phyloP scores from a whole-genome alignment of 1,284 basidiomycete species.

The Rhodotorula sp. region DNA sequence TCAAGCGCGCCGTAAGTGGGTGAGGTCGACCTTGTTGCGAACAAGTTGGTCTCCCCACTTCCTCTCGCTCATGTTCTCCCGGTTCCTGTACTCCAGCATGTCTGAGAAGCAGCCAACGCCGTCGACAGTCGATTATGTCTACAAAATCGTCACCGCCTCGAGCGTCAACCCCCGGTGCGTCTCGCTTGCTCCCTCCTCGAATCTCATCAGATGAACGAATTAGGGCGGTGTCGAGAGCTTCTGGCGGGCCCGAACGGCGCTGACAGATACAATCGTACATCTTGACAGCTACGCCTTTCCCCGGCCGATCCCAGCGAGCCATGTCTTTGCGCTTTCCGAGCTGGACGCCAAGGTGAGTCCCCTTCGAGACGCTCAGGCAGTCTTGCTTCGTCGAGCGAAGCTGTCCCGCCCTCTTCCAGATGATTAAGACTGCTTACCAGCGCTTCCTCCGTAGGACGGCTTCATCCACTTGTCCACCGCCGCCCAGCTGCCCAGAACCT shows the following conservation, averaged over 20 bases:
- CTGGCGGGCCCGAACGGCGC: too few species aligned
- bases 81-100: conserved; percentile 1
- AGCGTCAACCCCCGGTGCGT: conserved; percentile 21
- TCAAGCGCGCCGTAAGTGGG: neutral
- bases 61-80: neutral
- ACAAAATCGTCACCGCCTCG: conserved; percentile 28
- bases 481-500: conserved; percentile 58
- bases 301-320: conserved; percentile 30
- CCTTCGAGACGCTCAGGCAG: too few species aligned
- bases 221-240: too few species aligned
- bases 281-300: conserved; percentile 29
- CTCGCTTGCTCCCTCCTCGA: neutral
- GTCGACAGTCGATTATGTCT: conserved; percentile 11
- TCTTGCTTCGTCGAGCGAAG: neutral
- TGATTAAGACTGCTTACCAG: neutral
- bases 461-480: conserved; percentile 66
- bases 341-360: conserved; percentile 26
- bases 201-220: neutral
- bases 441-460: conserved; percentile 46
- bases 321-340: conserved; percentile 26
- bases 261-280: neutral
- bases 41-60: neutral
- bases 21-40: neutral
- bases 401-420: neutral
- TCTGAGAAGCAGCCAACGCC: neutral